Conservation (phyloP, 352 stramenopile genomes). For the Phytophthora colocasiae region DNA sequence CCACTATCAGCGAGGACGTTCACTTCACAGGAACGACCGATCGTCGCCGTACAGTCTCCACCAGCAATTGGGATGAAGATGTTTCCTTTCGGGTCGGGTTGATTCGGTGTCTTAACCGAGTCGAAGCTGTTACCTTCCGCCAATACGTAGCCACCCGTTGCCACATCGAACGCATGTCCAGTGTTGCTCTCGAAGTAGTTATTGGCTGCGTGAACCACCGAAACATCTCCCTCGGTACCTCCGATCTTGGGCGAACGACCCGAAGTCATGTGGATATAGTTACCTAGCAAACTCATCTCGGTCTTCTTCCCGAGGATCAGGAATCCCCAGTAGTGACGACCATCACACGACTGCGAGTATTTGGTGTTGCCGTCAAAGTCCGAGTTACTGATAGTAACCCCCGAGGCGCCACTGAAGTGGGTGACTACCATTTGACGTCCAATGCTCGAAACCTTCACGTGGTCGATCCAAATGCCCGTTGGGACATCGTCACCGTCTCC, state of each 20-base stretch:
- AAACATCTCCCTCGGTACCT: conserved; percentile 6
- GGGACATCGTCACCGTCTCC: conserved; percentile 19
- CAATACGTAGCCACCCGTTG: conserved; percentile 31
- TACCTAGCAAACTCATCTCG: conserved; percentile 34
- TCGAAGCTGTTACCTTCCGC: conserved; percentile 55
- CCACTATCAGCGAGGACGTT: conserved; percentile 25
- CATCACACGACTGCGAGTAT: conserved; percentile 55
- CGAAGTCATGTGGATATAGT: conserved; percentile 49
- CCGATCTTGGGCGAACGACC: conserved; percentile 40
- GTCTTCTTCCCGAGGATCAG: conserved; percentile 32
- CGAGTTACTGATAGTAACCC: conserved; percentile 55
- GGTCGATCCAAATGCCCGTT: conserved; percentile 53
- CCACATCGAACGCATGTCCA: conserved; percentile 43
- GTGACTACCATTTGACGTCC: conserved; percentile 49
- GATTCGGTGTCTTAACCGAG: conserved; percentile 19
- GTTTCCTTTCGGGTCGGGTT: conserved; percentile 7
- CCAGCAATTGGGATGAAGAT: conserved; percentile 24
- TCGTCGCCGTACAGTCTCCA: conserved; percentile 12
- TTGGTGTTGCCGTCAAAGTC: conserved; percentile 51
- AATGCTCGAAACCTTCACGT: conserved; percentile 46
- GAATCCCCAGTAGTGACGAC: conserved; percentile 53
- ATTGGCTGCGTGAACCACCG: conserved; percentile 41
- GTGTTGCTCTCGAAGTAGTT: conserved; percentile 54
- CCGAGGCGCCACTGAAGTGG: conserved; percentile 33
- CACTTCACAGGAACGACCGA: conserved; percentile 22